Conservation (phyloP, 169 alveolate species). For the Plasmodium sp. region DNA sequence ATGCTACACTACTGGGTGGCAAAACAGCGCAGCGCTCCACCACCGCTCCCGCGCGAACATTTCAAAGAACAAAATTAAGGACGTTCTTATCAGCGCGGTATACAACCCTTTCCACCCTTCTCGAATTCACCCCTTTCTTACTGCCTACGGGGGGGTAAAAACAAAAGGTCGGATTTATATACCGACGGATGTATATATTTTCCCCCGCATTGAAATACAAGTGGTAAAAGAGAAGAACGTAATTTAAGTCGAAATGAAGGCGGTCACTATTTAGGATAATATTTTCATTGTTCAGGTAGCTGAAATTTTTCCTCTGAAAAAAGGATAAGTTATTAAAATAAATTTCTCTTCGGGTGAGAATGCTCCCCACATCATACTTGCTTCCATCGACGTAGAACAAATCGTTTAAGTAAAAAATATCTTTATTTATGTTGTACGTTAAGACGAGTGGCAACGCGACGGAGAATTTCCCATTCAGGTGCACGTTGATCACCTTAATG, state of each 20-base stretch:
- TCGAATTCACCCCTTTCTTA: constrained; percentile 1
- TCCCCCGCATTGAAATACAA: constrained; percentile 30
- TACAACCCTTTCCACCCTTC: constrained; percentile 35
- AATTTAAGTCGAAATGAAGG: constrained; percentile 37
- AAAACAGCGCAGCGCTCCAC: background rate
- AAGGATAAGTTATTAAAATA: constrained; percentile 17
- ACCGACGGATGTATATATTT: constrained; percentile 8
- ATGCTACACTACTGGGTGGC: background rate
- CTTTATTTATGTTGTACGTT: constrained; percentile 47
- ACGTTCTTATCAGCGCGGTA: constrained; percentile 40
- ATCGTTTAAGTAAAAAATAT: constrained; percentile 31
- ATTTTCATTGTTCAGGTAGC: constrained; percentile 42
- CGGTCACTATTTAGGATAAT: constrained; percentile 47
- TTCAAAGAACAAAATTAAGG: constrained; percentile 56
- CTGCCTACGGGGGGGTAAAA: background rate
- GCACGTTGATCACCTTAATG: constrained; percentile 17
- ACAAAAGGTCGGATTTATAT: constrained; percentile 21
- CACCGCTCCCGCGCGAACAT: background rate
- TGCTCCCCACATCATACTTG: background rate
- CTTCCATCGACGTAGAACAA: constrained; percentile 16
- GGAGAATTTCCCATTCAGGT: constrained; percentile 58
- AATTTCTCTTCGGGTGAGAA: constrained; percentile 6
- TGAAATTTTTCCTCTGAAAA: constrained; percentile 27
- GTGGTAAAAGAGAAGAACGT: constrained; percentile 46
- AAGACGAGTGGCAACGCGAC: constrained; percentile 23